Base-by-base conservation (phyloP, 768 basidiomycete species). In the Scleroderma bovista region DNA sequence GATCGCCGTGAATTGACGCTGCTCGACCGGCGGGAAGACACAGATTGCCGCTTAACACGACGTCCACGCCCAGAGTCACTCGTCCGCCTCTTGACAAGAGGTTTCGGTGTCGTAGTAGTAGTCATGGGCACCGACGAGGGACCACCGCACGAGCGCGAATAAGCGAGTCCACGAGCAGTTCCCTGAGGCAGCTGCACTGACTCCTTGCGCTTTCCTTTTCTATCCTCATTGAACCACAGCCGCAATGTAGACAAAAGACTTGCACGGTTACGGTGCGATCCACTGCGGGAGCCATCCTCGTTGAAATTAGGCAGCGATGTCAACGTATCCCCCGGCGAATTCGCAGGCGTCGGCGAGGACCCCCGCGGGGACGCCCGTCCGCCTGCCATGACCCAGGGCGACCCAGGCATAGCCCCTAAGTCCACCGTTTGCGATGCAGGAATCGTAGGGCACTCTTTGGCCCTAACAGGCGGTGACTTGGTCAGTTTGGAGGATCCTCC, bases 141-240 rank as follows among this genome's bases (percentile, higher is more conserved):
- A 17, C 56, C 51, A 39, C 36, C 57, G 48, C 60, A 48, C 7
- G 68, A 59, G 40, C 64, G 64, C 12, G 59, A 58, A 52, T 62
- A 58, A 19, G 60, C 55, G 23, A 58, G 49, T 34, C 56, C 59
- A 26, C 55, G 61, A 26, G 39, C 53, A 54, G 46, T 59, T 52
- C 51, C 51, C 37, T 56, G 68, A 17, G 45, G 46, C 45, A 51
- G 57, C 36, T 57, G 56, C 0, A 36, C 37, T 22, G 34, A 44
- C 38, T 80, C 83, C 66, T 88, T 88, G 46, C 88, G 78, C 70
- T 94, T 95, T 4, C 91, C 84, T 62, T 90, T 93, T 56, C 78
- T 76, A 55, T 93, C 93, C 53, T 96, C 93, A 52, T 92, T 81
- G 69, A 97, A 95, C 90, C 94, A 93, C 53, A 85, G 75, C 40